These are phyloP conservation scores for Lophiotrema nucula DNA, from an alignment of 495 filamentous ascomycete genomes.

Conservation along the genomic window DNA sequence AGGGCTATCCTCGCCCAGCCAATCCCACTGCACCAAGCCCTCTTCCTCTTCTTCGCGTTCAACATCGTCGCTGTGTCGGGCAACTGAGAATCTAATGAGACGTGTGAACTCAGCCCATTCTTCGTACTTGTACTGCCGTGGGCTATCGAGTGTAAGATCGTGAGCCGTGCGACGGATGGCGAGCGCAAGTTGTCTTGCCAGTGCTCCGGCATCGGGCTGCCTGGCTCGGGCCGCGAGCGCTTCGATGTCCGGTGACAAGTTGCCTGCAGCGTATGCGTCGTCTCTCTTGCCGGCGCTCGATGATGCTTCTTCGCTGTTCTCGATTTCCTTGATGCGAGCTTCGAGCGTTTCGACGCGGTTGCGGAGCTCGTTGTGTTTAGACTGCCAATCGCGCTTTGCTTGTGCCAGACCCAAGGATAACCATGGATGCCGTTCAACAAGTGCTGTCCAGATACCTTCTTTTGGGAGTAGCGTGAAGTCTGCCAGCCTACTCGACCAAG, in stretches of 20 bases:
- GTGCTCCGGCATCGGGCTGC: constrained; percentile 37
- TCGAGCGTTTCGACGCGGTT: constrained; percentile 19
- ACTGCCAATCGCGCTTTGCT: constrained; percentile 29
- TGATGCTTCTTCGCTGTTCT: constrained; percentile 1
- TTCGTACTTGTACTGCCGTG: constrained; percentile 57
- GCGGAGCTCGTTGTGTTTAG: constrained; percentile 37
- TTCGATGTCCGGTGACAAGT: constrained; percentile 2
- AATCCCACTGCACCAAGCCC: constrained; percentile 63
- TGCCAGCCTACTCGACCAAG: constrained; percentile 51
- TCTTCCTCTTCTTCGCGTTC: constrained; percentile 54
- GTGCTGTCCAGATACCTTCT: constrained; percentile 47
- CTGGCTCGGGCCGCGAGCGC: constrained; percentile 1
- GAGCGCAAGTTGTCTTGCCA: constrained; percentile 54
- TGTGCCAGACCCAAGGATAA: constrained; percentile 44
- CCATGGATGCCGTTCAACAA: constrained; percentile 46
- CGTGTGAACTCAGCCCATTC: constrained; percentile 64
- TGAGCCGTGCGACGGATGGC: constrained; percentile 52
- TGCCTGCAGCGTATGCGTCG: background rate
- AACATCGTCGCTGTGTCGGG: constrained; percentile 21
- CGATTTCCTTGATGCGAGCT: constrained; percentile 2
- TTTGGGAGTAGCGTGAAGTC: constrained; percentile 60
- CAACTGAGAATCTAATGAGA: constrained; percentile 57
- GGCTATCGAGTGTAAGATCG: constrained; percentile 45
- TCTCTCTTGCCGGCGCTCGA: background rate
- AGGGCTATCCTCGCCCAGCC: constrained; percentile 63